phyloP scores from a whole-genome alignment of 2,329 filamentous ascomycete genomes.

The Cladosporium sp. region DNA sequence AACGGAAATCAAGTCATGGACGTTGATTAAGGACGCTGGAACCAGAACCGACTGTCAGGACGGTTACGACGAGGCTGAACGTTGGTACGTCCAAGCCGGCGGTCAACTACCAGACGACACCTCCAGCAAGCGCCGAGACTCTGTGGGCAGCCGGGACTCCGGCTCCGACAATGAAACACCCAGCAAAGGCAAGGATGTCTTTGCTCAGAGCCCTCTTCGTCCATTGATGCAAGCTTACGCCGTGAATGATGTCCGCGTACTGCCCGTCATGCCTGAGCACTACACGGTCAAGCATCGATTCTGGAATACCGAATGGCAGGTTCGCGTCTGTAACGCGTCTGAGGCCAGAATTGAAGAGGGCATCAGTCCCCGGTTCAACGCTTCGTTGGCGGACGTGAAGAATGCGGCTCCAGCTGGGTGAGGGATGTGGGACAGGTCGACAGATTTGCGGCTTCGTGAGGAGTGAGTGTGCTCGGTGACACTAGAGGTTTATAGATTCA shows the following conservation, averaged over 20 bases:
- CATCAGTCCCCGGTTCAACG: not conserved
- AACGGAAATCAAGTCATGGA: slow-evolving; percentile 26
- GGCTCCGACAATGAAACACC: not conserved
- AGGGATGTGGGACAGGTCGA: not conserved
- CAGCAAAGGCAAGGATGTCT: not conserved
- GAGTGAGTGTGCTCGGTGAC: not conserved
- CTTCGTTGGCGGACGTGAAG: not conserved
- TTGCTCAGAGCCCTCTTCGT: slow-evolving; percentile 41
- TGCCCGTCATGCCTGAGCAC: slow-evolving; percentile 37
- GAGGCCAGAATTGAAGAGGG: not conserved
- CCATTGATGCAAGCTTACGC: slow-evolving; percentile 47
- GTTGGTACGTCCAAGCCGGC: not conserved
- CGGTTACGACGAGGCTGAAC: not conserved
- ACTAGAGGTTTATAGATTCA: not conserved
- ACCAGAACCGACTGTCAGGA: not conserved
- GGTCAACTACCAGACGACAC: not conserved
- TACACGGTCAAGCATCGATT: slow-evolving; percentile 3
- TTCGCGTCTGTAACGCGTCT: not conserved
- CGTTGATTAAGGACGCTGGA: slow-evolving; percentile 39
- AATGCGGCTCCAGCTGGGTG: not conserved
- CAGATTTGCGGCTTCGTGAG: not conserved
- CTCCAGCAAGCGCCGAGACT: not conserved
- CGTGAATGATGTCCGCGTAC: slow-evolving; percentile 44
- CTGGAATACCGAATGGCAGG: not conserved
- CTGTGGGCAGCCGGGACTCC: not conserved